phyloP scores from a whole-genome alignment of 2,329 filamentous ascomycete genomes.

The Blumeria graminis region DNA sequence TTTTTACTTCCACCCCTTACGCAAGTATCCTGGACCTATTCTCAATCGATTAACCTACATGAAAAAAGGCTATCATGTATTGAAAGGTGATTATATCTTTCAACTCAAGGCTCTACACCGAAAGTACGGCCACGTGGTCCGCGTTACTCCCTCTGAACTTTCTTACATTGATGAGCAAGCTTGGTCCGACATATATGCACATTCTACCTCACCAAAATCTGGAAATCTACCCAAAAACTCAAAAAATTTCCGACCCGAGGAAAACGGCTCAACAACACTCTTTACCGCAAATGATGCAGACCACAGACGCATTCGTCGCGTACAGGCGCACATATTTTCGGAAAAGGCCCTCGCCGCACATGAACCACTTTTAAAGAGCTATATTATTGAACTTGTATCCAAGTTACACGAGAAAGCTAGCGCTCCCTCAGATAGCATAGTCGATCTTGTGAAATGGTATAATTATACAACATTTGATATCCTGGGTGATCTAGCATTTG shows the following conservation, averaged over 20 bases:
- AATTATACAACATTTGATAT: conserved; percentile 18
- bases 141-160: neutral
- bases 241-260: neutral
- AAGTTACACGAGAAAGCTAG: conserved; percentile 11
- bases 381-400: conserved; percentile 2
- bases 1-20: neutral
- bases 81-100: conserved; percentile 1
- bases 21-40: neutral
- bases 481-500: conserved; percentile 21
- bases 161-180: neutral
- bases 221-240: neutral
- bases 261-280: neutral
- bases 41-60: neutral
- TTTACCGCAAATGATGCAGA: conserved; percentile 1
- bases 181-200: conserved; percentile 1
- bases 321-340: conserved; percentile 14
- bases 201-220: neutral
- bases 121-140: conserved; percentile 1
- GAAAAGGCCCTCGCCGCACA: conserved; percentile 14
- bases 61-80: conserved; percentile 1
- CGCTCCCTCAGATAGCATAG: neutral
- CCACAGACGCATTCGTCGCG: conserved; percentile 13
- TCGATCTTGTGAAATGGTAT: conserved; percentile 10
- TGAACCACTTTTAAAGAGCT: conserved; percentile 5
- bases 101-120: neutral